Base-by-base conservation (phyloP, 2,329 filamentous ascomycete genomes). In the Macroventuria anomochaeta region DNA sequence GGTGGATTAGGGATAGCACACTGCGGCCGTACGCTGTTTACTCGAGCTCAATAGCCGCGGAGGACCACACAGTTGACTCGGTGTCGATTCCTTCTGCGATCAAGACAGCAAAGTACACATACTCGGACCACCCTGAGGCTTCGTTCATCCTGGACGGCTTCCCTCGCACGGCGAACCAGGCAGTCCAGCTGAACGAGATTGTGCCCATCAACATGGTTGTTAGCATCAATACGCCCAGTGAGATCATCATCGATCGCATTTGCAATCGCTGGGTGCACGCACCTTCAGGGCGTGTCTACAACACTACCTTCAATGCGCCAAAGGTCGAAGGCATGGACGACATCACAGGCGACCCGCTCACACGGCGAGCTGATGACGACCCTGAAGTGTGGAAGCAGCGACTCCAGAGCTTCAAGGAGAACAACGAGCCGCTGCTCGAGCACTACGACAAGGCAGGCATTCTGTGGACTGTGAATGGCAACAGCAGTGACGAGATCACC, bases 141-240 rank as follows among this genome's bases (percentile, higher is more conserved):
- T 96, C 92, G 0, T 97, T 97, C 75, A 89, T 99, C 60, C 88
- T 99, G 46, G 95, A 99, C 73, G 95, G 95, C 13, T 99, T 97
- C 76, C 95, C 95, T 2, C 89, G 95, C 61, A 99, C 91, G 6
- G 89, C 90, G 0, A 72, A 80, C 3, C 95, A 99, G 76, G 95
- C 93, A 23, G 75, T 78, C 34, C 87, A 87, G 52, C 83, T 97
- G 40, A 92, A 96, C 71, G 78, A 80, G 38, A 82, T 97, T 28
- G 85, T 97, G 26, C 92, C 93, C n/a, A 93, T 99, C 73, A 99
- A 99, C 76, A 84, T 97, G 57, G 95, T 92, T 41, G 88, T 97
- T 54, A 91, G 90, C 49, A 82, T 97, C 64, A 84, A 88, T 70
- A 97, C 93, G 0, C 95, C 95, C 0, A 85, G 90, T 28, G 85